Percentiles rank a stretch among this genome's conserved stretches.
These are phyloP conservation scores for Torulaspora indica DNA, from an alignment of 805 yeast species.

Conservation along the genomic window DNA sequence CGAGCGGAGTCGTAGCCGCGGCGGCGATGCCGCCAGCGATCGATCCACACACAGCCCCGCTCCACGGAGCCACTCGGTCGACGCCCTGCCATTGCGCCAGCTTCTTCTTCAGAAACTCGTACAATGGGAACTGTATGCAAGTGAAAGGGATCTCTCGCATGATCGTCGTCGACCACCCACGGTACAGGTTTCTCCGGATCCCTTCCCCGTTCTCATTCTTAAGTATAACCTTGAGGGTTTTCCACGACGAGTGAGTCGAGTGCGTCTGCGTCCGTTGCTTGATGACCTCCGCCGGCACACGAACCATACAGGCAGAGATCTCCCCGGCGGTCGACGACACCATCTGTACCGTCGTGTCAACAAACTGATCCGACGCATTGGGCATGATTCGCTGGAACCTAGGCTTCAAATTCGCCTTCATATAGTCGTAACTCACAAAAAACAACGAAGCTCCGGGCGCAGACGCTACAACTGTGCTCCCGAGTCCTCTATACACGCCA, in stretches of 20 bases:
- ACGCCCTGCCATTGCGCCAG: constrained; percentile 46
- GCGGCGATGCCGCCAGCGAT: constrained; percentile 81
- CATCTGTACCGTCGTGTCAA: constrained; percentile 66
- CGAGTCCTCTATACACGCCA: constrained; percentile 88
- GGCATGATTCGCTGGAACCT: constrained; percentile 25
- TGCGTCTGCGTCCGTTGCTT: constrained; percentile 91
- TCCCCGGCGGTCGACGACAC: constrained; percentile 84
- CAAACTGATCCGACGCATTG: constrained; percentile 28
- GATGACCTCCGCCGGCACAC: constrained; percentile 96
- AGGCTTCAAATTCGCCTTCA: constrained; percentile 49
- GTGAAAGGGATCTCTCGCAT: constrained; percentile 97
- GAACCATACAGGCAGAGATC: constrained; percentile 82
- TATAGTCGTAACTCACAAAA: constrained; percentile 77
- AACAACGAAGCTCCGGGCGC: constrained; percentile 84
- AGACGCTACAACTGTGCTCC: constrained; percentile 88
- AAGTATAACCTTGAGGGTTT: constrained; percentile 60
- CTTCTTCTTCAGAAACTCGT: constrained; percentile 68
- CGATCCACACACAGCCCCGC: constrained; percentile 82
- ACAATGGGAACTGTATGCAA: constrained; percentile 88
- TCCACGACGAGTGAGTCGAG: constrained; percentile 49
- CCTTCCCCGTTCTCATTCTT: constrained; percentile 75
- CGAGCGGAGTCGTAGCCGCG: constrained; percentile 74
- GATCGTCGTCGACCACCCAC: constrained; percentile 92
- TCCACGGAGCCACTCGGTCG: constrained; percentile 51
- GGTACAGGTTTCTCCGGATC: constrained; percentile 65